Percentiles rank a stretch among this genome's conserved stretches.
phyloP scores from a whole-genome alignment of 2,329 filamentous ascomycete genomes.

The Xylariaceae sp. region DNA sequence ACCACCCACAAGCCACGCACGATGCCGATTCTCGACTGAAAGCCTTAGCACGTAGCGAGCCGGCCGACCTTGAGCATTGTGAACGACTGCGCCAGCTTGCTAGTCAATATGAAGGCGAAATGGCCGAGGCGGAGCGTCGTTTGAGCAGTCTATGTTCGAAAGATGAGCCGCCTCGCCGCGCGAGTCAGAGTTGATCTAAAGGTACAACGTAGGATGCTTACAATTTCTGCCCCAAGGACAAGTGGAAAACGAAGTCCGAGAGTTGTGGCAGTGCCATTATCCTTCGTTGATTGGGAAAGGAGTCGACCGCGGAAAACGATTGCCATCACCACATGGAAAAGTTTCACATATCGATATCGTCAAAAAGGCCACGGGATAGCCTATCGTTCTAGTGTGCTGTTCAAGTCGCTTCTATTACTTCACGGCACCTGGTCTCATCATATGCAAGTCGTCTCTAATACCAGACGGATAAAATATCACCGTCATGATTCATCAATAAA shows the following conservation, averaged over 20 bases:
- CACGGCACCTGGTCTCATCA: not conserved
- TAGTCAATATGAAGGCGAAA: slow-evolving; percentile 9
- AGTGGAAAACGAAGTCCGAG: not conserved
- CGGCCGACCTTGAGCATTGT: not conserved
- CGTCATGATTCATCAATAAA: not conserved
- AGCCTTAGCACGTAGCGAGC: slow-evolving; percentile 4
- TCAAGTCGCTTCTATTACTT: not conserved
- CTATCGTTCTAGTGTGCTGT: not conserved
- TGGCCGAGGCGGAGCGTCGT: slow-evolving; percentile 16
- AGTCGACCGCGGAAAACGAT: not conserved
- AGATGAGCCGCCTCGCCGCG: slow-evolving; percentile 1
- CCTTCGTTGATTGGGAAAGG: not conserved
- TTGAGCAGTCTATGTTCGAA: slow-evolving; percentile 6
- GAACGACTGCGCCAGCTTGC: slow-evolving; percentile 10
- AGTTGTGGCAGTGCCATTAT: not conserved
- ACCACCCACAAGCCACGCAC: slow-evolving; percentile 16
- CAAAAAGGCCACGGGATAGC: not conserved
- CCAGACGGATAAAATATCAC: not conserved
- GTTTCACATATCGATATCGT: not conserved
- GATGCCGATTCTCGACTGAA: slow-evolving; percentile 11
- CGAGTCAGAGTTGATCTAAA: slow-evolving; percentile 2
- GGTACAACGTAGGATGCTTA: not conserved
- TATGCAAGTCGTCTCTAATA: not conserved
- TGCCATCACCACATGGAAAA: not conserved
- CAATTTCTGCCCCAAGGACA: not conserved